Percentiles rank a stretch among this genome's conserved stretches.
Conservation (phyloP, 2,329 filamentous ascomycete species). For the Gaeumannomyces tritici region DNA sequence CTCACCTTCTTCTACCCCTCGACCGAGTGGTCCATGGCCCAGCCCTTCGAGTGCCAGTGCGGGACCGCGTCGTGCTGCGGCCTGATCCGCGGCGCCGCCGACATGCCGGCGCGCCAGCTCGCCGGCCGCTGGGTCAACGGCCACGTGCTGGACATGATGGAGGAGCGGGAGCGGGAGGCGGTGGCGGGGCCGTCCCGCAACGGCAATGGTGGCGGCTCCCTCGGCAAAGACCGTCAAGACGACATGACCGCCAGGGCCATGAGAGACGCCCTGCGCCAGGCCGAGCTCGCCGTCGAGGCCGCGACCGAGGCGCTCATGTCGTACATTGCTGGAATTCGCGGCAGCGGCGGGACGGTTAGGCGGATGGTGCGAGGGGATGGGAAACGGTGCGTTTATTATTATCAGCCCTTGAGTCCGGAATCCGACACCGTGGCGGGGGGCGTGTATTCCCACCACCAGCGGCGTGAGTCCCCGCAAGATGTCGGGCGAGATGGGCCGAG, state of each 20-base stretch:
- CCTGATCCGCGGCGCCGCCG: conserved; percentile 51
- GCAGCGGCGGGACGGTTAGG: not conserved
- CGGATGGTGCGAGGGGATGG: not conserved
- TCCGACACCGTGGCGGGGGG: no score
- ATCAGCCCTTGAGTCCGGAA: not conserved
- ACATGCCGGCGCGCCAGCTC: conserved; percentile 45
- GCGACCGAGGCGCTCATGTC: conserved; percentile 31
- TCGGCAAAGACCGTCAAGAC: no score
- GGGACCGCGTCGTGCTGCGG: conserved; percentile 47
- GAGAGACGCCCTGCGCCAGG: conserved; percentile 30
- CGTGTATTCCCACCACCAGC: conserved; percentile 10
- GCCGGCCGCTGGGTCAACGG: conserved; percentile 51
- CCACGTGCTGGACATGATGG: conserved; percentile 48
- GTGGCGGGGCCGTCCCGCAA: conserved; percentile 5
- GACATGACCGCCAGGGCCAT: conserved; percentile 33
- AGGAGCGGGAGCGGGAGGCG: conserved; percentile 18
- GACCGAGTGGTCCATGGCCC: conserved; percentile 66
- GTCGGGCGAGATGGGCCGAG: conserved; percentile 53
- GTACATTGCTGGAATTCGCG: conserved; percentile 18
- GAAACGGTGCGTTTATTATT: not conserved
- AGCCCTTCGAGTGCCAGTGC: conserved; percentile 60
- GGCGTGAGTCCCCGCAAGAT: conserved; percentile 44
- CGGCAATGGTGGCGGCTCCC: conserved; percentile 9
- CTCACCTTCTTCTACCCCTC: conserved; percentile 68
- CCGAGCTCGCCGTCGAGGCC: conserved; percentile 36